These are phyloP conservation scores for Didymella arachidicola DNA, from an alignment of 2,329 filamentous ascomycete species.

Conservation along the genomic window DNA sequence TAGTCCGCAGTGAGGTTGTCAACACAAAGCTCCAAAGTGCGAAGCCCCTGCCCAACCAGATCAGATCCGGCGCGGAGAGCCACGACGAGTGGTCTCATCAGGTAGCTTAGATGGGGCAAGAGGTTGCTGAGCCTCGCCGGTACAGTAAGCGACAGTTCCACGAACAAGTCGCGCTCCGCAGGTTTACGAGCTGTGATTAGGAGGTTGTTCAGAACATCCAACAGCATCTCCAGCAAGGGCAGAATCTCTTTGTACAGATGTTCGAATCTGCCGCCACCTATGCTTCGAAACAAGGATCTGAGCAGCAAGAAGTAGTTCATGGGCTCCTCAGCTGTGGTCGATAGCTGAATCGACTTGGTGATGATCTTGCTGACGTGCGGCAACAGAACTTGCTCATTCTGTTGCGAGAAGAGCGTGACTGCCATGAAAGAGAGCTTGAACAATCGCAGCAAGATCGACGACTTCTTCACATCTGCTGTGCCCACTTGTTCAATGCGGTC, in stretches of 20 bases:
- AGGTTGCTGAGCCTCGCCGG: constrained; percentile 93
- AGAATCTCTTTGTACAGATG: constrained; percentile 98
- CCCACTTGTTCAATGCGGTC: constrained; percentile 94
- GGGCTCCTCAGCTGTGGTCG: constrained; percentile 92
- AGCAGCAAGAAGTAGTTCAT: constrained; percentile 98
- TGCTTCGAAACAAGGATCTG: constrained; percentile 91
- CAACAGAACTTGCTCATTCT: constrained; percentile 94
- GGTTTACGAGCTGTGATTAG: constrained; percentile 89
- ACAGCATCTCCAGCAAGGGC: constrained; percentile 92
- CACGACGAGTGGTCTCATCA: constrained; percentile 98
- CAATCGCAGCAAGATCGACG: constrained; percentile 87
- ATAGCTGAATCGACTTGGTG: constrained; percentile 94
- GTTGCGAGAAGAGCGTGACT: constrained; percentile 90
- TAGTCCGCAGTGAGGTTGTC: constrained; percentile 99
- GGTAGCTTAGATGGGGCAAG: constrained; percentile 89
- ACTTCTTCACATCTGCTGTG: constrained; percentile 88
- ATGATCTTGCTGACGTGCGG: constrained; percentile 98
- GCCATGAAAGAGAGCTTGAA: constrained; percentile 99
- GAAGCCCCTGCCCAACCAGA: constrained; percentile 89
- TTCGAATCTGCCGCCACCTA: constrained; percentile 96
- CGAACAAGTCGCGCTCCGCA: constrained; percentile 91
- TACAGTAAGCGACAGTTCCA: constrained; percentile 95
- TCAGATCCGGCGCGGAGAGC: constrained; percentile 90
- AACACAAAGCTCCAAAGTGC: constrained; percentile 94
- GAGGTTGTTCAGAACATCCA: constrained; percentile 96